These are phyloP conservation scores for Puccinia sorghi DNA, from an alignment of 1,284 basidiomycete species.

Conservation along the genomic window DNA sequence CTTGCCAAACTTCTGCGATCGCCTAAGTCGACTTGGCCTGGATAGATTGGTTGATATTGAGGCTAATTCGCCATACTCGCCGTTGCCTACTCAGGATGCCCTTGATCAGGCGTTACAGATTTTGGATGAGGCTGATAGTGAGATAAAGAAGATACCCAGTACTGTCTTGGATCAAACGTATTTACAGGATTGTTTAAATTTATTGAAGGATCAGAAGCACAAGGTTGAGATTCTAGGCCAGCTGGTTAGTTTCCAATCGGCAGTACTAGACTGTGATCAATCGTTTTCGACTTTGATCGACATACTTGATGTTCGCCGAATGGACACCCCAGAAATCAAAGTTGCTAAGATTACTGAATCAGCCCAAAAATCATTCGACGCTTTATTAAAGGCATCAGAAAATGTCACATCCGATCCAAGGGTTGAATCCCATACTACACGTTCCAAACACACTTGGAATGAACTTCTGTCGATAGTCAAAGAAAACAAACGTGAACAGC, in stretches of 20 bases:
- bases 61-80: constrained; percentile 15
- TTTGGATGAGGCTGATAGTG: constrained; percentile 17
- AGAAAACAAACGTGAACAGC: constrained; percentile 10
- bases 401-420: constrained; percentile 10
- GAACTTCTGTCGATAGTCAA: constrained; percentile 29
- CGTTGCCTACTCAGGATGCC: constrained; percentile 19
- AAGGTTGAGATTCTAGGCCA: background rate
- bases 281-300: constrained; percentile 38
- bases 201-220: background rate
- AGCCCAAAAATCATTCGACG: constrained; percentile 4
- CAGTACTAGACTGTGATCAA: constrained; percentile 24
- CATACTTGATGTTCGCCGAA: constrained; percentile 18
- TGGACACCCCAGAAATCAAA: constrained; percentile 13
- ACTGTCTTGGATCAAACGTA: background rate
- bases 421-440: constrained; percentile 34
- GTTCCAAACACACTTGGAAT: constrained; percentile 35
- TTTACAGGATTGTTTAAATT: background rate
- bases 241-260: constrained; percentile 14
- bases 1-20: constrained; percentile 17
- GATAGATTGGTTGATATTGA: constrained; percentile 30
- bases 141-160: background rate
- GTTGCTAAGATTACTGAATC: background rate
- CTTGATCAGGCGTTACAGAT: background rate
- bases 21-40: constrained; percentile 21
- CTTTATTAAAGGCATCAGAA: constrained; percentile 20